Evolutionary conservation across 2,329 filamentous ascomycete species (phyloP).

Genomic region (Graphium sp.): DNA sequence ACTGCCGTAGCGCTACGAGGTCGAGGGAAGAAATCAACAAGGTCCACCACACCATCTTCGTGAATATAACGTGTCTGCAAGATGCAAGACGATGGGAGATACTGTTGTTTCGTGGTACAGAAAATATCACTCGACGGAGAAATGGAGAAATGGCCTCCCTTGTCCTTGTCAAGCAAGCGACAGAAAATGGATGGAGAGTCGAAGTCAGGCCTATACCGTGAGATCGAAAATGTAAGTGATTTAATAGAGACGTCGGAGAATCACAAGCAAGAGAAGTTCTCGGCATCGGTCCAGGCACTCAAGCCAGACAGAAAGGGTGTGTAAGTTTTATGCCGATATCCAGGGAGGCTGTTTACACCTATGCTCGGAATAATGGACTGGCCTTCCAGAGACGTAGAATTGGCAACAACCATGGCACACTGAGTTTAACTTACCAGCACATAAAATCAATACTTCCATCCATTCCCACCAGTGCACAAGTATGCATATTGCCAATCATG

Average conservation of each 20-base stretch:
- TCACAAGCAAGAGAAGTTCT: background rate
- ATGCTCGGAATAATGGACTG: no score
- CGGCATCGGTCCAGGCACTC: no score
- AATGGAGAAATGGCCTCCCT: conserved; percentile 59
- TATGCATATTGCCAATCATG: conserved; percentile 67
- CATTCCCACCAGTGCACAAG: conserved; percentile 58
- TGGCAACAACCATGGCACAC: no score
- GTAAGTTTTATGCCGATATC: no score
- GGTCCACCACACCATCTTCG: conserved; percentile 56
- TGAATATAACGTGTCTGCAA: conserved; percentile 64
- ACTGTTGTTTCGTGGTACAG: conserved; percentile 61
- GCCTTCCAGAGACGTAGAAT: no score
- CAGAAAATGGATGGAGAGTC: conserved; percentile 65
- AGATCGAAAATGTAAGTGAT: conserved; percentile 4
- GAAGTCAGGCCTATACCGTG: conserved; percentile 47
- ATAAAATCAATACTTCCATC: conserved; percentile 62
- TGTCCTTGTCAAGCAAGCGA: conserved; percentile 55
- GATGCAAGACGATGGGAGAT: conserved; percentile 59
- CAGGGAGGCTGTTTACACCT: no score
- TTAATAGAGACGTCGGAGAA: background rate
- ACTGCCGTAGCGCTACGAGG: conserved; percentile 41
- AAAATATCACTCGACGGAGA: conserved; percentile 29
- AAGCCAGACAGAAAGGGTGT: no score
- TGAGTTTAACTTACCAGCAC: conserved; percentile 58
- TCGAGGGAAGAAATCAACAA: conserved; percentile 62